Conservation (phyloP, 169 alveolate species). For the Gregarina niphandrodes region DNA sequence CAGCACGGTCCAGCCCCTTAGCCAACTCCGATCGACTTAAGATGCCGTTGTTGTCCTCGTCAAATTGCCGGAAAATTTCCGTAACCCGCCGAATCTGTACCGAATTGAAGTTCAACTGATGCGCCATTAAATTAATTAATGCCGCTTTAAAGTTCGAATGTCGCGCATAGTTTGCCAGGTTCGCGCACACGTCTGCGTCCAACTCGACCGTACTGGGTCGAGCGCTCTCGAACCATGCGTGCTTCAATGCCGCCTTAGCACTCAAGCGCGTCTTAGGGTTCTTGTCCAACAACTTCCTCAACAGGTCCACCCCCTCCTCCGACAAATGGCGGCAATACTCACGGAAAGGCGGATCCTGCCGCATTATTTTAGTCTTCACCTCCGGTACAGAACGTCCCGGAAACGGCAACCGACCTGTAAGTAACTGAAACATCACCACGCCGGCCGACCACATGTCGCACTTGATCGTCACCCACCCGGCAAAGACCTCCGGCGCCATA, state of each 20-base stretch:
- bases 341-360: constrained; percentile 20
- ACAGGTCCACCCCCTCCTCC: constrained; percentile 29
- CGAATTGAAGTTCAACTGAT: constrained; percentile 27
- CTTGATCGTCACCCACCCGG: constrained; percentile 17
- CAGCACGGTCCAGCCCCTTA: constrained; percentile 21
- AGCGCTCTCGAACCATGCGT: constrained; percentile 37
- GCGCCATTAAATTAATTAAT: constrained; percentile 30
- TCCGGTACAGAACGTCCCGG: constrained; percentile 20
- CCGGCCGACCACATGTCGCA: constrained; percentile 35
- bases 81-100: constrained; percentile 25
- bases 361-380: constrained; percentile 13
- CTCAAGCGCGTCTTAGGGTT: constrained; percentile 34
- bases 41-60: constrained; percentile 25
- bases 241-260: constrained; percentile 30
- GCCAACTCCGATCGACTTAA: constrained; percentile 24
- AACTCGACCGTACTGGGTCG: constrained; percentile 2
- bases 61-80: constrained; percentile 18
- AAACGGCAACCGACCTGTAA: constrained; percentile 30
- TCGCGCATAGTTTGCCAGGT: constrained; percentile 23
- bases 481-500: constrained; percentile 36
- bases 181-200: constrained; percentile 12
- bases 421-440: constrained; percentile 22
- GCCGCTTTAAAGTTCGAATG: constrained; percentile 31
- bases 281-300: constrained; percentile 34
- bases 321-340: constrained; percentile 39